Percentiles rank a stretch among this genome's conserved stretches.
These are phyloP conservation scores for Hortaea werneckii DNA, from an alignment of 2,329 filamentous ascomycete genomes.

Conservation along the genomic window DNA sequence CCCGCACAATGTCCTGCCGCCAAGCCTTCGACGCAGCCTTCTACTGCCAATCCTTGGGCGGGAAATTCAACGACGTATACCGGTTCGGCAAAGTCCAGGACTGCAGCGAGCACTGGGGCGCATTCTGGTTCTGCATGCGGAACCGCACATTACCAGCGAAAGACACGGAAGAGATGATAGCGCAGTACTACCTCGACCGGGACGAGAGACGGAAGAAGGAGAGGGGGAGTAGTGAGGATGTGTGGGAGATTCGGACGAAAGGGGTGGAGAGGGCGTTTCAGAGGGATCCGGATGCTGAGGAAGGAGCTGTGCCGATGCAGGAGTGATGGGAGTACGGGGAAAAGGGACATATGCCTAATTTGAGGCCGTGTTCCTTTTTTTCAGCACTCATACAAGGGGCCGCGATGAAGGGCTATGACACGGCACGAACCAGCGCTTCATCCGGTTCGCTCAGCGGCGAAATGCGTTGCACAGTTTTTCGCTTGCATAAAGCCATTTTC, in stretches of 20 bases:
- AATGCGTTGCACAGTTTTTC: no score
- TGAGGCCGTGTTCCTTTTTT: no score
- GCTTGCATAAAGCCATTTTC: no score
- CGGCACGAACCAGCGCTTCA: no score
- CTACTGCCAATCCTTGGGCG: conserved; percentile 84
- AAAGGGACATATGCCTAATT: no score
- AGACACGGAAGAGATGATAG: conserved; percentile 50
- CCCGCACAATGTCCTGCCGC: conserved; percentile 77
- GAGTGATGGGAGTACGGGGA: conserved; percentile 1
- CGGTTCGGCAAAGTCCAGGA: conserved; percentile 66
- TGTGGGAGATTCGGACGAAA: conserved; percentile 68
- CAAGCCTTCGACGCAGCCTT: conserved; percentile 86
- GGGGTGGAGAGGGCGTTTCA: conserved; percentile 44
- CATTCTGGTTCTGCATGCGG: conserved; percentile 98
- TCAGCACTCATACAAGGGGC: no score
- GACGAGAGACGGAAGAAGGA: conserved; percentile 50
- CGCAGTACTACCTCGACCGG: conserved; percentile 58
- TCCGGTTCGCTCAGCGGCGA: no score
- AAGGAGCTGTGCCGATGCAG: conserved; percentile 4
- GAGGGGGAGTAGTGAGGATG: conserved; percentile 73
- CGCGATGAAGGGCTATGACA: no score
- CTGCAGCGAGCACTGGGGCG: conserved; percentile 78
- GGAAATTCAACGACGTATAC: conserved; percentile 87
- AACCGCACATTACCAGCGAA: conserved; percentile 53
- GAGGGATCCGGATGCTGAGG: conserved; percentile 25